Evolutionary conservation across 2,329 filamentous ascomycete species (phyloP).

Genomic region (Diaporthe sp.): DNA sequence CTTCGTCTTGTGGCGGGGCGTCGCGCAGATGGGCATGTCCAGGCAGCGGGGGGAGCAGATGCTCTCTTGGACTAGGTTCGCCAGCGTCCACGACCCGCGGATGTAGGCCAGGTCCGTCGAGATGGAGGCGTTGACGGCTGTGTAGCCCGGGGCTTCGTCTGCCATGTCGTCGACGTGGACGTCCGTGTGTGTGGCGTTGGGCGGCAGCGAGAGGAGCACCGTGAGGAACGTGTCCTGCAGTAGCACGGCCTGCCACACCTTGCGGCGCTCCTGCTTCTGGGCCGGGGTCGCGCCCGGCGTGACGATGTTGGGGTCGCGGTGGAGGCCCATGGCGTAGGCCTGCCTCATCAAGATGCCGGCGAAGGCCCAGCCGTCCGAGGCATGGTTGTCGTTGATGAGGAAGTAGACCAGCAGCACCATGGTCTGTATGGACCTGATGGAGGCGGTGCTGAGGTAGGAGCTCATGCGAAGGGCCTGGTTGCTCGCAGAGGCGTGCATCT

Average conservation of each 20-base stretch:
- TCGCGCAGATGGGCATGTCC: slow-evolving; percentile 78
- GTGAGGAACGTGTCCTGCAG: slow-evolving; percentile 87
- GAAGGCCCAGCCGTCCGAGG: slow-evolving; percentile 86
- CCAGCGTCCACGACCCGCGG: slow-evolving; percentile 82
- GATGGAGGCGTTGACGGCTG: slow-evolving; percentile 68
- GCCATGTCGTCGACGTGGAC: slow-evolving; percentile 81
- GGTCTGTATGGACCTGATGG: slow-evolving; percentile 80
- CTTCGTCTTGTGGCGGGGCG: slow-evolving; percentile 77
- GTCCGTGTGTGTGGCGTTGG: slow-evolving; percentile 84
- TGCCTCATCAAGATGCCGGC: slow-evolving; percentile 83
- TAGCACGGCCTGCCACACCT: slow-evolving; percentile 86
- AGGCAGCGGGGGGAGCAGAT: slow-evolving; percentile 83
- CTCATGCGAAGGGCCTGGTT: slow-evolving; percentile 83
- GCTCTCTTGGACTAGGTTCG: slow-evolving; percentile 82
- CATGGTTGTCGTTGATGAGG: slow-evolving; percentile 88
- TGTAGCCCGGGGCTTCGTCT: slow-evolving; percentile 65
- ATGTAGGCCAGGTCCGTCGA: slow-evolving; percentile 80
- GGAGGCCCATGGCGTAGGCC: slow-evolving; percentile 85
- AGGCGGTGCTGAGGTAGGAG: slow-evolving; percentile 82
- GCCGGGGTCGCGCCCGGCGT: slow-evolving; percentile 76
- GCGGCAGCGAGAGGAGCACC: slow-evolving; percentile 82
- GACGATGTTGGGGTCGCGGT: slow-evolving; percentile 83
- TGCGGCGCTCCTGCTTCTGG: slow-evolving; percentile 84
- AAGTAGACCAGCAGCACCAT: slow-evolving; percentile 90
- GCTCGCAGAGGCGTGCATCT: slow-evolving; percentile 85